Base-by-base conservation (phyloP, 1,284 basidiomycete genomes). In the Puccinia triticina region DNA sequence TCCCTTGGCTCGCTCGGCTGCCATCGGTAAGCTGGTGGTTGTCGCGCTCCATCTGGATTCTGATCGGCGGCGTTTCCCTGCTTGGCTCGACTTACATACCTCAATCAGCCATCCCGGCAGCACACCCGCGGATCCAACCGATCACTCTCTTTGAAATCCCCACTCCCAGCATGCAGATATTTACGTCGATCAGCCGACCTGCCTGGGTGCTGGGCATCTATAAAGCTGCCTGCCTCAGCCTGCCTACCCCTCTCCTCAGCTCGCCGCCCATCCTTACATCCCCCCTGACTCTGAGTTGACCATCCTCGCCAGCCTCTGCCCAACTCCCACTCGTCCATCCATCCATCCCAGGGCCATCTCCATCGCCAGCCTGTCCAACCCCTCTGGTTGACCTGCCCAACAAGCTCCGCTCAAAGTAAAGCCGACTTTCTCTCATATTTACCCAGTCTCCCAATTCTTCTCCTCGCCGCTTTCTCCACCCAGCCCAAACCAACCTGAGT, bases 111-210 rank as follows among this genome's bases (percentile, higher is more conserved):
- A 53, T 37, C 10, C 32, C 71, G 29, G 48, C 71, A 18, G 48
- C 16, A 50, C 71, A 55, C 50, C 71, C 71, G 71, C 71, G 71
- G 71, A 21, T 73, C 50, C 71, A 21, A 40, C 23, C 48, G 50
- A 73, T 73, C 71, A 50, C 50, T 37, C 34, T 26, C 23, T 55
- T 46, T 34, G 71, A 53, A 53, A 53, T 55, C 50, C 46, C 26
- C 71, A 53, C 40, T 43, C 7, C 40, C 40, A 43, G n/a, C n/a
- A n/a, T n/a, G n/a, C n/a, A n/a, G n/a, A n/a, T n/a, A n/a, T n/a
- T n/a, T 43, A 43, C 23, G 26, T 16, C 59, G 18, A 46, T 53
- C 71, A 21, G 48, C 37, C 71, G 48, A 53, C 50, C 69, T 18
- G 18, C 1, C 69, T 29, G n/a, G 21, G 32, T 10, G 46, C 23